Evolutionary conservation across 768 basidiomycete species (phyloP), one percentile per base, ranked within the genome.

Genomic region (Brasilioporus rufonigricans): DNA sequence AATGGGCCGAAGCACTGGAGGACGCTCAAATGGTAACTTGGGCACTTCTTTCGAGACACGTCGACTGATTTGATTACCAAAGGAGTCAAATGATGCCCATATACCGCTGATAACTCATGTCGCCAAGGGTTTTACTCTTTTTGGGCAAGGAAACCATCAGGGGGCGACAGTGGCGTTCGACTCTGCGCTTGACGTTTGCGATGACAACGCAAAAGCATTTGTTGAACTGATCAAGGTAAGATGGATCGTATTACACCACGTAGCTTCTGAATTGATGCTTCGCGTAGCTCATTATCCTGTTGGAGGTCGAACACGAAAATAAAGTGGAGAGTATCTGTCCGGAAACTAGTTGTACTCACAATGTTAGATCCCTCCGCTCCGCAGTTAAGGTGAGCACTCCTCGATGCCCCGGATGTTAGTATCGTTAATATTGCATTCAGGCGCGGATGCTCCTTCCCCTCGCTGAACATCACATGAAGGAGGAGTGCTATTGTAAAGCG

Each of bases 141-240:
- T 44, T 7, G 27, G 49, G 40, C 26, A 44, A 24, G 33, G 40
- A 21, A 44, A 48, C 2, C 29, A 27, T 32, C n/a, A 24, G 13
- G 41, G 43, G 16, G 57, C 57, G 11, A 45, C 19, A 16, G 16
- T 44, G 26, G 46, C 19, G 31, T 47, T 58, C 13, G 23, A 43
- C 10, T 24, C 4, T 23, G 31, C 13, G 4, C 55, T 45, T 29
- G 14, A 26, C 3, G 3, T 13, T 16, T 55, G 50, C 39, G 27
- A 44, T 23, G 40, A n/a, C 12, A 47, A 40, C 5, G 29, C 45
- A 6, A 52, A 12, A 26, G 6, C 32, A 2, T 47, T 58, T 32
- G 12, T 55, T 38, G 29, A 55, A 21, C 35, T 35, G 24, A 12
- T 50, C 38, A 46, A 53, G 48, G 57, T 47, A 40, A 54, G 14